Evolutionary conservation across 2,329 filamentous ascomycete genomes (phyloP).

Genomic region (Fusarium phyllophilum): DNA sequence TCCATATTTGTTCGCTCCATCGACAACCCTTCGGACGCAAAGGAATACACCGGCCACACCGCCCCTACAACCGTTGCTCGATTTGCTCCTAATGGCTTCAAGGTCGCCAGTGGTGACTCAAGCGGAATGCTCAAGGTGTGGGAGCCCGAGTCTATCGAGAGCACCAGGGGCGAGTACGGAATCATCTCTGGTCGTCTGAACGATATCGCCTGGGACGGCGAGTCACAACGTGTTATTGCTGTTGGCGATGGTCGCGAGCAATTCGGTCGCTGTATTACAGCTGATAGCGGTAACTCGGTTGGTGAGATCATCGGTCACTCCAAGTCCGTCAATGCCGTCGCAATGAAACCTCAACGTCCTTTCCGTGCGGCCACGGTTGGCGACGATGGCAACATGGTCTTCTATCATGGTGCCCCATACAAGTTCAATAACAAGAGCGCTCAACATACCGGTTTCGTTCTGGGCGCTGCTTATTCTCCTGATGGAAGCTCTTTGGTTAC

Average conservation of each 20-base stretch:
- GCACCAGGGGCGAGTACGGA: slow-evolving; percentile 91
- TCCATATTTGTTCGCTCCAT: slow-evolving; percentile 96
- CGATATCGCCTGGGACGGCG: slow-evolving; percentile 96
- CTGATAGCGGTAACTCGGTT: slow-evolving; percentile 94
- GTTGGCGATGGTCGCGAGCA: slow-evolving; percentile 95
- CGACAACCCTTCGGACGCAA: slow-evolving; percentile 84
- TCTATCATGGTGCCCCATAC: slow-evolving; percentile 94
- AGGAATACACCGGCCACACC: slow-evolving; percentile 94
- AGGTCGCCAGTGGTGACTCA: slow-evolving; percentile 90
- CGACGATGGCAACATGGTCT: slow-evolving; percentile 89
- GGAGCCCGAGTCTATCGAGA: slow-evolving; percentile 86
- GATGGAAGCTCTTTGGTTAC: slow-evolving; percentile 85
- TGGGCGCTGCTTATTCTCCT: slow-evolving; percentile 88
- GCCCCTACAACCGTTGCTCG: slow-evolving; percentile 89
- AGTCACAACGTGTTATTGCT: slow-evolving; percentile 95
- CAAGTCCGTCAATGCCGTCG: slow-evolving; percentile 88
- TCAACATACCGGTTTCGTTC: slow-evolving; percentile 88
- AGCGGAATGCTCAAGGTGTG: slow-evolving; percentile 88
- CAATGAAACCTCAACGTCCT: slow-evolving; percentile 89
- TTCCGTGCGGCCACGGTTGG: slow-evolving; percentile 89
- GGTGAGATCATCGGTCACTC: slow-evolving; percentile 94
- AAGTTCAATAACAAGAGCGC: slow-evolving; percentile 90
- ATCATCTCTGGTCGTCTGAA: slow-evolving; percentile 96
- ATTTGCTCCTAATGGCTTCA: slow-evolving; percentile 94
- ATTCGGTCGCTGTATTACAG: slow-evolving; percentile 93